Base-by-base conservation (phyloP, 2,329 filamentous ascomycete genomes). In the Aureobasidium pullulans region DNA sequence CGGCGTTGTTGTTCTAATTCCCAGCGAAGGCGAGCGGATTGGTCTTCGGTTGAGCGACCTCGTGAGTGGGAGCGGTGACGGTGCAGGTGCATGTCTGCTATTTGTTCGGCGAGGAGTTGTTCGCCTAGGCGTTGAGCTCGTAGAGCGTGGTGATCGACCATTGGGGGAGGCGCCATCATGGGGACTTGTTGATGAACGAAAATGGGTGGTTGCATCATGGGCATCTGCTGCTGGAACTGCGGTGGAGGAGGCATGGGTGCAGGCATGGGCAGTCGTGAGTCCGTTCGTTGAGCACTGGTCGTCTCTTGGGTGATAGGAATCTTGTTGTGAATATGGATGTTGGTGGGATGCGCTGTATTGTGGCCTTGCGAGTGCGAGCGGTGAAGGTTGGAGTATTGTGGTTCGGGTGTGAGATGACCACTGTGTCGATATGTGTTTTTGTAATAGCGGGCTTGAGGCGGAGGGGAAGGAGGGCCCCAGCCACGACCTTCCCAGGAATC, bases 311-410 rank as follows among this genome's bases (percentile, higher is more conserved):
- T 69, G 57, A 58, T 28, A n/a, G 54, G 54, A 32, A 73, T 72
- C 58, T 73, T 74, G 66, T 77, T 77, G 69, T 76, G 74, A 62
- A 78, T 76, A 64, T 75, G 76, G 62, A 78, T 72, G 54, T 49
- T 58, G 48, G 75, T 72, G 16, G 76, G 76, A n/a, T 68, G 69
- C 13, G 75, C 75, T 2, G n/a, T 37, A 28, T 69, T 64, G 58
- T 75, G 71, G 46, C 77, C 76, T 43, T 73, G 71, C 15, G 76
- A 78, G 60, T 75, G 72, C 49, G 74, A 75, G 57, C 77, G 74
- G 52, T 77, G 72, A 15, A 77, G 71, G 43, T 70, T 69, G 43
- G 49, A 57, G 16, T 59, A 62, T 32, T 60, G 60, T 9, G 59
- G 50, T 23, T 64, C 62, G 34, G 68, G 67, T 57, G 63, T 62